These are phyloP conservation scores for Boletus tylopilopsis DNA, from an alignment of 768 basidiomycete species.

Conservation along the genomic window DNA sequence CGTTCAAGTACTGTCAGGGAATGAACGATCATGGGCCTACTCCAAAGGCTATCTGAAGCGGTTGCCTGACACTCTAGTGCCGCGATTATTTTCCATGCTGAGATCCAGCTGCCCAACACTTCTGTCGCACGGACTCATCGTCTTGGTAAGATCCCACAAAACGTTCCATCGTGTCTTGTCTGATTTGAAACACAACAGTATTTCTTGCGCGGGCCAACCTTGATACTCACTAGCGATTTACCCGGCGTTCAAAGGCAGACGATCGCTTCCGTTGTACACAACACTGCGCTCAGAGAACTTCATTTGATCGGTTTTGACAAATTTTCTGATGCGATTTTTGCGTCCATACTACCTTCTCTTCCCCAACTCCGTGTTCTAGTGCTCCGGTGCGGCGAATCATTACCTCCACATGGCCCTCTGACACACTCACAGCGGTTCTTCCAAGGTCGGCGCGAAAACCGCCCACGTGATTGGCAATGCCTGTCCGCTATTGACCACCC, in stretches of 20 bases:
- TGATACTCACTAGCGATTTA: slow-evolving; percentile 45
- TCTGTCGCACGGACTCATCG: slow-evolving; percentile 53
- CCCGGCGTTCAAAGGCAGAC: slow-evolving; percentile 53
- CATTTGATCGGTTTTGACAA: slow-evolving; percentile 51
- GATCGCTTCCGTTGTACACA: slow-evolving; percentile 38
- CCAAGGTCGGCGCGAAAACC: slow-evolving; percentile 51
- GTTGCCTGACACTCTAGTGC: slow-evolving; percentile 51
- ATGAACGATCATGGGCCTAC: slow-evolving; percentile 38
- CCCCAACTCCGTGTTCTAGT: slow-evolving; percentile 44
- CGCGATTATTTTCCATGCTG: slow-evolving; percentile 50
- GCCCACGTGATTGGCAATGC: slow-evolving; percentile 38
- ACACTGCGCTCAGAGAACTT: slow-evolving; percentile 39
- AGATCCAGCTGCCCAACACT: slow-evolving; percentile 46
- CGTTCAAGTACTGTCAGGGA: slow-evolving; percentile 37
- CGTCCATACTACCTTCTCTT: slow-evolving; percentile 44
- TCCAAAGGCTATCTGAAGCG: slow-evolving; percentile 38
- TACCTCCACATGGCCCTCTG: slow-evolving; percentile 11
- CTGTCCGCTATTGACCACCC: slow-evolving; percentile 40
- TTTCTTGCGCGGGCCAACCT: slow-evolving; percentile 52
- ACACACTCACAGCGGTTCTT: slow-evolving; percentile 47
- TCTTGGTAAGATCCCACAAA: slow-evolving; percentile 38
- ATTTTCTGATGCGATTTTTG: slow-evolving; percentile 49
- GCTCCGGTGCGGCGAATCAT: slow-evolving; percentile 44
- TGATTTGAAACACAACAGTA: slow-evolving; percentile 35
- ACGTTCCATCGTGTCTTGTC: not conserved